Evolutionary conservation across 2,329 filamentous ascomycete genomes (phyloP), one percentile per base, ranked within the genome.

Genomic region (Penicillium vulpinum): DNA sequence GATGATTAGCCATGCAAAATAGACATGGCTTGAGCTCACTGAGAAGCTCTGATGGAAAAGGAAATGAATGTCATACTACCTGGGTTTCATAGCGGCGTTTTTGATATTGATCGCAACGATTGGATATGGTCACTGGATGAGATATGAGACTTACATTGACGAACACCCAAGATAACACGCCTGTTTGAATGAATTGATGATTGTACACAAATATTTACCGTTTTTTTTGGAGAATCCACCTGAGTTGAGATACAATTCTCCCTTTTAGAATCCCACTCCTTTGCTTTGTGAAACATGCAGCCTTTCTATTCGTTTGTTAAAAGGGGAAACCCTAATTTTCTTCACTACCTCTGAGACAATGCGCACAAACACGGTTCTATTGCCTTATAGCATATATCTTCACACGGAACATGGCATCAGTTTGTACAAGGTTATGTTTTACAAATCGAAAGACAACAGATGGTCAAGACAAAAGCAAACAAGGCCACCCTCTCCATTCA

Each of bases 1-100:
- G 72, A 91, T 99, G 68, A 87, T 97, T 50, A 82, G 83, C 39
- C 94, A 99, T 73, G 93, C 93, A 7, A 89, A 77, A 64, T 77
- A 64, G 66, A 51, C 43, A 11, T 29, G 33, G 29, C 40, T 33
- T 29, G 28, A n/a, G 41, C 43, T 38, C 5, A 28, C 22, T 36
- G 33, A 33, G 15, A 15, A 33, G 22, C 33, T 51, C 26, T 28
- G 5, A 40, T 15, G 3, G 31, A 31, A 26, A 26, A 24, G 35
- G 28, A 44, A 16, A 45, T 29, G 22, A 24, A 46, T 50, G 35
- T 47, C 18, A 38, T 38, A 36, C 21, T 39, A 47, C 29, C 38
- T 26, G 22, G 26, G 31, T 40, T 49, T 46, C 9, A 49, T 36
- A 35, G 28, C 39, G 61, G 62, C 45, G 63, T 59, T 60, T 58